Base-by-base conservation (phyloP, 2,329 filamentous ascomycete species). In the Lasiodiplodia hormozganensis region DNA sequence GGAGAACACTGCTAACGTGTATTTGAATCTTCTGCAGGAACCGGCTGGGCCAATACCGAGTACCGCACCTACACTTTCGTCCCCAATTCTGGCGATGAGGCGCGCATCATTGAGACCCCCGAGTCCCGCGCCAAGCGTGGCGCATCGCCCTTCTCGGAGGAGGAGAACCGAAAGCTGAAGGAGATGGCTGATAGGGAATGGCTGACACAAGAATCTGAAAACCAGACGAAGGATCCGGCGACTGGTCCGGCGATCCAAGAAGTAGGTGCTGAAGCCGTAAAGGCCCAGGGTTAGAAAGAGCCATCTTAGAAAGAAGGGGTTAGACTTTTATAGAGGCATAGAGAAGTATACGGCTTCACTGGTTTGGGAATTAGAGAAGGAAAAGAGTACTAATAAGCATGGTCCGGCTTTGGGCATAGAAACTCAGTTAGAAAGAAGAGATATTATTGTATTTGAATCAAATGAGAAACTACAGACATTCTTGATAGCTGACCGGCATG, bases 1-100 rank as follows among this genome's bases (percentile, higher is more conserved):
- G 28, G 5, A 28, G 5, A 6, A 28, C 4, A 4, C 4, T 28
- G 28, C 28, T 28, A 6, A 28, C 28, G 28, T 6, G 28, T 28
- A 28, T 28, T 28, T 7, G 5, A 28, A 28, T 7, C 28, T 28
- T 28, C 5, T 28, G 28, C 28, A 90, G 89, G 89, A 49, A 94
- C 91, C 11, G 90, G 88, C 6, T 94, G 92, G 92, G 76, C 78
- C 10, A 94, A 94, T 77, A 90, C 90, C 65, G 91, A 94, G 79
- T 89, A 84, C 76, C 87, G 92, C 69, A 88, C 88, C 5, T 94
- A 89, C 77, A 81, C 84, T 58, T 93, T 93, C 76, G 83, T 79
- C 31, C 85, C 89, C 12, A 21, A 53, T 14, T 70, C 70, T 2
- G 68, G 71, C 49, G 70, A 73, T 51, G 69, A 74, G 23, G 75